Base-by-base conservation (phyloP, 164 flowering plant genomes). In the Tinospora cordifolia region DNA sequence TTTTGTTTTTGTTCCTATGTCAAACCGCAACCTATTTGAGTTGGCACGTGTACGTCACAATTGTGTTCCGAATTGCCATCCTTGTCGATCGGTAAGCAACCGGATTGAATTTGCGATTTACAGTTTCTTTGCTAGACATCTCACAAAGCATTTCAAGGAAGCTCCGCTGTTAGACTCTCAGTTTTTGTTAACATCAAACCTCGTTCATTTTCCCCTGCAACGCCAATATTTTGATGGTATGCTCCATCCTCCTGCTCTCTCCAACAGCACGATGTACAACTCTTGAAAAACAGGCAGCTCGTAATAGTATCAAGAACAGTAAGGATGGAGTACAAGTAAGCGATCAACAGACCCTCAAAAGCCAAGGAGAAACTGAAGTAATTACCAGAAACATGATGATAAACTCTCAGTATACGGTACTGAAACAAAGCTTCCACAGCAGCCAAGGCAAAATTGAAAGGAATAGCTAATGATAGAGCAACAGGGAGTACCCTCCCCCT, bases 371-470 rank as follows among this genome's bases (percentile, higher is more conserved):
- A 60, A 26, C 63, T 14, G 60, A 21, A 36, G 25, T 63, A 12
- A 14, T 49, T 66, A 65, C 62, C 67, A 47, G 68, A 41, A 19
- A 40, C 38, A 51, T 8, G 22, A 15, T 60, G 44, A 75, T 77
- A 79, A 47, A 67, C 71, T 68, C 73, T 75, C 8, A 83, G 72
- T 34, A 86, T 73, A 40, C 94, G 66, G 78, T 74, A 81, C 8
- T 77, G 79, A 41, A 88, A 88, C 80, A 89, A 73, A n/a, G 83
- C 85, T 73, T 84, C 89, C 38, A 85, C 51, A 19, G 82, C 83
- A n/a, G 82, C 82, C 27, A 85, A 69, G 19, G 80, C 77, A 11
- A 86, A 51, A 72, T 82, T 84, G n/a, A 72, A 19, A 12, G 80
- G 81, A 19, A 87, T 54, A 49, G 82, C 83, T 65, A 87, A 69